Base-by-base conservation (phyloP, 495 filamentous ascomycete genomes). In the Lichenothelia convexa region DNA sequence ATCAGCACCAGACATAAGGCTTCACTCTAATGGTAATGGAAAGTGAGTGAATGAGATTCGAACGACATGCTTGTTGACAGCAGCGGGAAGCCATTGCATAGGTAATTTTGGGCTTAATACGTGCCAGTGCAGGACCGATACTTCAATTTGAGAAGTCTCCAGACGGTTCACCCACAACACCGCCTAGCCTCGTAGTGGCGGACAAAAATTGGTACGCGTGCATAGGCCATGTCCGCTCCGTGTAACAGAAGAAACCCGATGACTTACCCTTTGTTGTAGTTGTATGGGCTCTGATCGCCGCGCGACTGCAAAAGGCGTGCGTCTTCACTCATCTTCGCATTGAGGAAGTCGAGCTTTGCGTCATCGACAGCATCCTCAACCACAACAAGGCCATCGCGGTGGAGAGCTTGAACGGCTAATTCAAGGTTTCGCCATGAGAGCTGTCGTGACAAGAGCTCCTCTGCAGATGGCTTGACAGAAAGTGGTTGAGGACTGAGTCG, bases 331-430 rank as follows among this genome's bases (percentile, higher is more conserved):
- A 46, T 46, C 16, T 31, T 21, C 13, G 42, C 26, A 31, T 42
- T 38, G 6, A 46, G 34, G 11, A 31, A 31, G 16, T 46, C 44
- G 7, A 46, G 23, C 19, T 38, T 21, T 8, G 34, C 20, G 6
- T 42, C 34, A n/a, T 30, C 21, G 17, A 46, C 36, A 12, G 29
- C 40, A 18, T 46, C 40, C 19, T 42, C 39, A 16, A 46, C 27
- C 12, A 46, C 35, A n/a, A 46, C 20, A 20, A 43, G 32, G 30
- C 44, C 44, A 32, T 46, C 40, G 15, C 40, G 39, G 24, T 46
- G 44, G 31, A 34, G 35, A 13, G 35, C 35, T 4, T 23, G 20
- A 5, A 23, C 30, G 13, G 35, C 35, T 16, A 37, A 13, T 37
- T 37, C 20, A 12, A 37, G 21, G 19, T 37, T 37, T 13, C 22